Percentiles rank a stretch among this genome's conserved stretches.
Evolutionary conservation across 768 basidiomycete genomes (phyloP).

Genomic region (Tricholoma bakamatsutake): DNA sequence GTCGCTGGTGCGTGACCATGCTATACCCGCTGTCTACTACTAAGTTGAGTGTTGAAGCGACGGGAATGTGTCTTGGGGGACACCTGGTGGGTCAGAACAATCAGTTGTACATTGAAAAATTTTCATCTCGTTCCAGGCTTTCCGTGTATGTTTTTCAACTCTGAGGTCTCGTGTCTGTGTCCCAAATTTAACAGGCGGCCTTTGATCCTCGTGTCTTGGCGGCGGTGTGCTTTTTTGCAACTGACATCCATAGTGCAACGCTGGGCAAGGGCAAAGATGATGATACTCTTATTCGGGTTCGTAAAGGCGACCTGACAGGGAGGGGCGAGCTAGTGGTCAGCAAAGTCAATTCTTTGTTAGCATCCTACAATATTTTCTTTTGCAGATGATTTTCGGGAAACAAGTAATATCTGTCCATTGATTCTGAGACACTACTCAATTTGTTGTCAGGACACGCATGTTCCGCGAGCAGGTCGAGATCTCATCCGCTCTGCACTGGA

Average conservation of each 20-base stretch:
- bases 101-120: not conserved
- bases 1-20: slow-evolving; percentile 58
- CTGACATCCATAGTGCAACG: slow-evolving; percentile 84
- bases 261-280: slow-evolving; percentile 83
- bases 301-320: slow-evolving; percentile 65
- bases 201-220: slow-evolving; percentile 82
- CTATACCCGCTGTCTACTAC: slow-evolving; percentile 9
- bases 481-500: slow-evolving; percentile 80
- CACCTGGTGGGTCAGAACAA: slow-evolving; percentile 53
- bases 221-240: slow-evolving; percentile 92
- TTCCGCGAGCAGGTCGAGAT: slow-evolving; percentile 81
- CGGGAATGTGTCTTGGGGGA: slow-evolving; percentile 89
- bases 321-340: slow-evolving; percentile 84
- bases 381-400: slow-evolving; percentile 91
- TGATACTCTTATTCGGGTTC: slow-evolving; percentile 70
- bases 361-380: not conserved
- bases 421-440: not conserved
- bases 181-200: slow-evolving; percentile 54
- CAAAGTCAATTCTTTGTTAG: slow-evolving; percentile 2
- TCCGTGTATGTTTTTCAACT: slow-evolving; percentile 26
- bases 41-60: slow-evolving; percentile 37
- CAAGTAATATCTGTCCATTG: slow-evolving; percentile 46
- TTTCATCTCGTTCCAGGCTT: slow-evolving; percentile 25
- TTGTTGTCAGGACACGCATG: slow-evolving; percentile 74
- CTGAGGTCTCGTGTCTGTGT: not conserved